A percentile compares a stretch with the other conserved stretches of the same genome.
Evolutionary conservation across 306 rosid genomes (phyloP).

Genomic region (Benincasa hispida): DNA sequence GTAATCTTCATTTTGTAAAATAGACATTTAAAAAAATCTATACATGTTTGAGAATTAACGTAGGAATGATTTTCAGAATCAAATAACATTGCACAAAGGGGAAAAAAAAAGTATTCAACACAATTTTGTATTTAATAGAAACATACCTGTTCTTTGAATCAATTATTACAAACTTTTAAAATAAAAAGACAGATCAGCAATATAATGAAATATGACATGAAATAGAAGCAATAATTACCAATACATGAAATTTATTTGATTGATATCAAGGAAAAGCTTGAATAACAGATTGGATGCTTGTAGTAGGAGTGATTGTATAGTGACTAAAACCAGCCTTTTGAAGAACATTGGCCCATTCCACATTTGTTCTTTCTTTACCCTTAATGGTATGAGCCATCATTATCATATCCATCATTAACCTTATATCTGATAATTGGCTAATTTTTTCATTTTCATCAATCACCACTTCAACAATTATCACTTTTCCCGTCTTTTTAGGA

Average conservation of each 20-base stretch:
- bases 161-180: neutral
- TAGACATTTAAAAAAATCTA: too few species aligned
- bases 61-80: too few species aligned
- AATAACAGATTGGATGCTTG: slow-evolving; percentile 31
- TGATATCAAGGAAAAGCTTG: slow-evolving; percentile 21
- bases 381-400: slow-evolving; percentile 11
- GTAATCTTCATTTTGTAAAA: too few species aligned
- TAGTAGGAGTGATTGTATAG: slow-evolving; percentile 17
- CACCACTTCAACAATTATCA: slow-evolving; percentile 39
- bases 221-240: too few species aligned
- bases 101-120: too few species aligned
- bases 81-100: too few species aligned
- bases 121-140: too few species aligned
- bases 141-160: neutral
- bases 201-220: too few species aligned
- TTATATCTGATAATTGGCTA: slow-evolving; percentile 15
- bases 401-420: slow-evolving; percentile 41
- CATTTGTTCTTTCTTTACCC: neutral
- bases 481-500: slow-evolving; percentile 33
- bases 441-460: slow-evolving; percentile 14
- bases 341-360: slow-evolving; percentile 50
- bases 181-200: too few species aligned
- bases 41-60: too few species aligned
- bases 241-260: neutral
- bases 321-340: slow-evolving; percentile 36